Base-by-base conservation (phyloP, 345 rosid genomes). In the Populus pruinosa region DNA sequence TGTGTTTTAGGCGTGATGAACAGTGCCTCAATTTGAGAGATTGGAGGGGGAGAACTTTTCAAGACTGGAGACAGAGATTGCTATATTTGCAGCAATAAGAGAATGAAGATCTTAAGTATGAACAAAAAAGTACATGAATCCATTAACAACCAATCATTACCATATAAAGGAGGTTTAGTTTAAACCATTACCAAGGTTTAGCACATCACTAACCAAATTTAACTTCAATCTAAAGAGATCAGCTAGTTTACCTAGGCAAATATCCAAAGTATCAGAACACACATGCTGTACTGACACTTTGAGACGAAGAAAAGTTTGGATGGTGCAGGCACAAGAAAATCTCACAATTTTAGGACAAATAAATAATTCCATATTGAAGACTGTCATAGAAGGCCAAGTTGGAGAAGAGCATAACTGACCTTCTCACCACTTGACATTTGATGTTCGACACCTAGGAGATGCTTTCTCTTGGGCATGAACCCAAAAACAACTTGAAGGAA, bases 401-500 rank as follows among this genome's bases (percentile, higher is more conserved):
- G 43, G 11, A 41, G 8, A 35, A 11, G 62, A 39, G 18, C 10
- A 69, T 74, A 55, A 61, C 86, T 17, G 29, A 93, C 99, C 96
- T 95, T 95, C 76, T 90, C 94, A 17, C 50, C 84, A 62, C 68
- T 73, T 31, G 94, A 85, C 84, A 87, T 71, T 61, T 50, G 80
- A 76, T 79, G 83, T 39, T 85, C 92, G 20, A 66, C 74, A 41
- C 90, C 89, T 55, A 67, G 70, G 78, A 77, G 62, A 77, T 56
- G 12, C 81, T 85, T 87, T 78, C 77, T 88, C 85, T 87, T 90
- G 41, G 99, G 97, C n/a, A 85, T 78, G 82, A 96, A 93, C 69
- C 82, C 90, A 72, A 93, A 85, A 23, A 91, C 88, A 62, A 89
- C 94, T 11, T 93, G 97, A 66, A 96, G 97, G 70, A 92, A 89